Percentiles rank a stretch among this genome's conserved stretches.
Evolutionary conservation across 768 basidiomycete species (phyloP).

Genomic region (Amanita subjunquillea): DNA sequence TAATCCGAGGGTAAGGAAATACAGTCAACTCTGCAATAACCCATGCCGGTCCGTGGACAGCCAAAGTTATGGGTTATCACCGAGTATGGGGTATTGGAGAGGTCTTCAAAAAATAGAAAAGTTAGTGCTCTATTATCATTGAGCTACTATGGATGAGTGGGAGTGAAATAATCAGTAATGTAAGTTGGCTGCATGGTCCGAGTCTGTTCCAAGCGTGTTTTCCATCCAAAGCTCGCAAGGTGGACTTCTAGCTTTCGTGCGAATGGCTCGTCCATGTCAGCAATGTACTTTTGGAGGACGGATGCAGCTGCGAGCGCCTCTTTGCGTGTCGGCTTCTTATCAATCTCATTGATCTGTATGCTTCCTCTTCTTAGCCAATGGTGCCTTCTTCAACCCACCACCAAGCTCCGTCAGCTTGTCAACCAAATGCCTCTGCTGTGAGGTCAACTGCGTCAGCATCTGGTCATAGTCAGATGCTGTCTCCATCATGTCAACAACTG

Average conservation of each 20-base stretch:
- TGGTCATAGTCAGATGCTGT: no score
- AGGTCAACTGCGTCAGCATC: no score
- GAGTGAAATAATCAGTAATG: neutral
- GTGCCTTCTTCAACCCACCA: no score
- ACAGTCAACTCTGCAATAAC: no score
- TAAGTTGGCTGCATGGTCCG: neutral
- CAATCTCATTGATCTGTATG: neutral
- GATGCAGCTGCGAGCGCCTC: neutral
- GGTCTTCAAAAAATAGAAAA: neutral
- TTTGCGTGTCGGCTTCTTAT: neutral
- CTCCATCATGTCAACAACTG: no score
- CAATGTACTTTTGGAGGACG: neutral
- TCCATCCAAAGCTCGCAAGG: neutral
- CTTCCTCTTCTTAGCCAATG: no score
- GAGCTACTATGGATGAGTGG: neutral
- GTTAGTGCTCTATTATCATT: neutral
- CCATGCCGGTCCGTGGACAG: no score
- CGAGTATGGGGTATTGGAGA: conserved; percentile 15
- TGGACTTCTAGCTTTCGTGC: neutral
- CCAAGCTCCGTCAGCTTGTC: no score
- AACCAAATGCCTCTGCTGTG: no score
- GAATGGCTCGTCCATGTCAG: neutral
- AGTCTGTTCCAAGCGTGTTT: neutral
- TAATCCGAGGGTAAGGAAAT: neutral
- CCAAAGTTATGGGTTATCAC: no score